phyloP scores from a whole-genome alignment of 1,284 basidiomycete genomes.

The Wallemia ichthyophaga region DNA sequence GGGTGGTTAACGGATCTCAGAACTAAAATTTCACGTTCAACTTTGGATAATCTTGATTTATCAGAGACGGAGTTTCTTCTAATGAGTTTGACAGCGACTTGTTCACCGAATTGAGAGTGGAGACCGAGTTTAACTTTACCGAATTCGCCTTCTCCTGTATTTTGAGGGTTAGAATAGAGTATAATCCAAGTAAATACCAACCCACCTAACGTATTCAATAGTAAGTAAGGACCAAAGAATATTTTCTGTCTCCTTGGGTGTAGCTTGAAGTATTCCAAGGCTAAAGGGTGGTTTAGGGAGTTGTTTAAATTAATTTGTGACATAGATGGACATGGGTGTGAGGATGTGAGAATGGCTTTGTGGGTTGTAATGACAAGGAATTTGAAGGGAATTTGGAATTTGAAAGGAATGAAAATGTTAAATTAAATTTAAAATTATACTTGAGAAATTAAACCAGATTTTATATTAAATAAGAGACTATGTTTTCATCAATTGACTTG shows the following conservation, averaged over 20 bases:
- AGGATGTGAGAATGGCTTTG: not conserved
- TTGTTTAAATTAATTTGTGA: not conserved
- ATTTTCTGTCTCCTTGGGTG: conserved; percentile 62
- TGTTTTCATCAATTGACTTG: not conserved
- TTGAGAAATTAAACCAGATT: not conserved
- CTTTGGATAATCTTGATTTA: conserved; percentile 64
- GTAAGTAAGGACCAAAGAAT: conserved; percentile 78
- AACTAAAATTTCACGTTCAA: conserved; percentile 91
- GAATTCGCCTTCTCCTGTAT: conserved; percentile 74
- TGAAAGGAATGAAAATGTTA: too few relatives aligned
- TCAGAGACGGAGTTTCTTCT: conserved; percentile 72
- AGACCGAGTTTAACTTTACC: conserved; percentile 97
- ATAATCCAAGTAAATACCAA: not conserved
- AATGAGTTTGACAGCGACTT: conserved; percentile 97
- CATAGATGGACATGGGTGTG: not conserved
- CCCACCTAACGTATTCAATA: conserved; percentile 47
- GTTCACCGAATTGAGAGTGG: conserved; percentile 78
- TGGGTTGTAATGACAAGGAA: not conserved
- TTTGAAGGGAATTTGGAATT: not conserved
- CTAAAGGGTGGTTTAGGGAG: conserved; percentile 34
- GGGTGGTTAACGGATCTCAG: conserved; percentile 82
- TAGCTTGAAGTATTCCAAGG: conserved; percentile 47
- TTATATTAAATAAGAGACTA: not conserved
- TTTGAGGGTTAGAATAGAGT: not conserved
- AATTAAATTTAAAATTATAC: too few relatives aligned